Conservation (phyloP, 169 alveolate species). For the Eimeria praecox region DNA sequence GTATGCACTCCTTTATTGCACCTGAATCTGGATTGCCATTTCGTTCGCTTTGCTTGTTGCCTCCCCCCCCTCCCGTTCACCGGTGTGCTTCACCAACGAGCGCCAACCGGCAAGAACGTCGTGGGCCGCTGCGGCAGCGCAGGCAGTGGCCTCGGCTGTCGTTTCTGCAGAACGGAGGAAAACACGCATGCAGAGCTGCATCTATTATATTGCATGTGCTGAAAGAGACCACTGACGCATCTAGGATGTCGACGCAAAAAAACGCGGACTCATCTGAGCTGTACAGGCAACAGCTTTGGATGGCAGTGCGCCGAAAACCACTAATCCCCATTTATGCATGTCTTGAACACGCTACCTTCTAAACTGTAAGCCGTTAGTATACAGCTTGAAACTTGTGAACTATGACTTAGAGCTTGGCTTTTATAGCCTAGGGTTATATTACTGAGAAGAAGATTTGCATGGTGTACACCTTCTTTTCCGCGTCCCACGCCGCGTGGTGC, state of each 20-base stretch:
- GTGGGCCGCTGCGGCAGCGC: constrained; percentile 84
- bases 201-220: background rate
- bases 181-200: background rate
- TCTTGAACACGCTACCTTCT: background rate
- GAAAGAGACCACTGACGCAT: background rate
- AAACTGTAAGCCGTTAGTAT: background rate
- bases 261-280: background rate
- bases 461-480: constrained; percentile 91
- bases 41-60: background rate
- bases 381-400: background rate
- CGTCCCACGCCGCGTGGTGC: constrained; percentile 93
- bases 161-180: constrained; percentile 65
- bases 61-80: background rate
- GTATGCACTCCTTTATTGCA: background rate
- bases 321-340: background rate
- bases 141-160: constrained; percentile 78
- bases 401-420: background rate
- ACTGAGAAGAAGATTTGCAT: constrained; percentile 87
- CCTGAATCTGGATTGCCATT: background rate
- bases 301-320: background rate
- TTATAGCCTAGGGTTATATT: background rate
- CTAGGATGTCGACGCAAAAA: background rate
- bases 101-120: constrained; percentile 82
- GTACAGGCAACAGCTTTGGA: background rate
- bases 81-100: constrained; percentile 80